A percentile compares a stretch with the other conserved stretches of the same genome.
Evolutionary conservation across 140 eudicot species (phyloP).

Genomic region (Bidens hawaiensis): DNA sequence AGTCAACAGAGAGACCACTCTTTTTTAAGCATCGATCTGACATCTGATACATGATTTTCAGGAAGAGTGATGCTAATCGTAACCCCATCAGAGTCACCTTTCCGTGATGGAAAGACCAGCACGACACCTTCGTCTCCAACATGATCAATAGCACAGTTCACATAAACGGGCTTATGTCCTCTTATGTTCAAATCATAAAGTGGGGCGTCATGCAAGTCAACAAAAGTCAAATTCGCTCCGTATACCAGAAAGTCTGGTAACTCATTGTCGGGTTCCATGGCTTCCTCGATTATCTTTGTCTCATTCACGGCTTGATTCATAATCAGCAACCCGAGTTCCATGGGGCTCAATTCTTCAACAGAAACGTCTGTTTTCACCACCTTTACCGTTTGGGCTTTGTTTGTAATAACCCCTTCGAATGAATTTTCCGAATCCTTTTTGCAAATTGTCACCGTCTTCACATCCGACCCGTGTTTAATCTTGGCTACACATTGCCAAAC

Average conservation of each 20-base stretch:
- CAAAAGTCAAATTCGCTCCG: slow-evolving; percentile 74
- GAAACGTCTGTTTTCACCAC: slow-evolving; percentile 41
- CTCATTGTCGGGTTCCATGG: slow-evolving; percentile 36
- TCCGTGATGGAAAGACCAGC: slow-evolving; percentile 53
- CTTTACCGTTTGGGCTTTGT: slow-evolving; percentile 43
- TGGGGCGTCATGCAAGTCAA: slow-evolving; percentile 37
- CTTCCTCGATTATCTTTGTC: slow-evolving; percentile 36
- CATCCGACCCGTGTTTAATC: slow-evolving; percentile 20
- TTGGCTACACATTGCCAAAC: slow-evolving; percentile 67
- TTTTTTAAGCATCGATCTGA: slow-evolving; percentile 35
- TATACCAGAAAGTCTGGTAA: slow-evolving; percentile 45
- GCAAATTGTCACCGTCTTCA: slow-evolving; percentile 52
- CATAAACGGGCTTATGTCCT: slow-evolving; percentile 49
- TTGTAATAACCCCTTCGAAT: slow-evolving; percentile 24
- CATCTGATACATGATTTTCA: slow-evolving; percentile 28
- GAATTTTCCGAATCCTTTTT: slow-evolving; percentile 21
- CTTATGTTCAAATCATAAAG: slow-evolving; percentile 45
- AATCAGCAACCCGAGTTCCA: slow-evolving; percentile 42
- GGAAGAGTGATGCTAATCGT: slow-evolving; percentile 43
- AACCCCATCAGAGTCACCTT: slow-evolving; percentile 24
- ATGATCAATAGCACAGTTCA: slow-evolving; percentile 52
- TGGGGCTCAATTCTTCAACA: slow-evolving; percentile 27
- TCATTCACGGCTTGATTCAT: slow-evolving; percentile 39
- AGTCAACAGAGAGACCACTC: slow-evolving; percentile 28
- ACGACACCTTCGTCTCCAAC: slow-evolving; percentile 81